Conservation (phyloP, 768 basidiomycete species). For the Macrolepiota fuliginosa region DNA sequence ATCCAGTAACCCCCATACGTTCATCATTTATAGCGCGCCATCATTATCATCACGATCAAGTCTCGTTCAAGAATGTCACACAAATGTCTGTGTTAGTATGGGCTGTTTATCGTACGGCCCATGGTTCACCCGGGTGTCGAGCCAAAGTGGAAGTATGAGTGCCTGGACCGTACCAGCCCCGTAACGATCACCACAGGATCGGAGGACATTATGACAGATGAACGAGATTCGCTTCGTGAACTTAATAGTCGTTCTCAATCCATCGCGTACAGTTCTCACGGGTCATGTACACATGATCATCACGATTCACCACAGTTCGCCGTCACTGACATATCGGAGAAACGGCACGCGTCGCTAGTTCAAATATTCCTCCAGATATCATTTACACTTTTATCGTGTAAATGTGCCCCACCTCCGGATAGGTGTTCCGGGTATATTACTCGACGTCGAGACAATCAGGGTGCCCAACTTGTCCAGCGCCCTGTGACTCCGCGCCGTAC, state of each 20-base stretch:
- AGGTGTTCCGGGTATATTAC: neutral
- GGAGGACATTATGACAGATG: neutral
- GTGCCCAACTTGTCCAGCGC: neutral
- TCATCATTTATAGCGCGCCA: neutral
- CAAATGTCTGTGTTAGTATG: neutral
- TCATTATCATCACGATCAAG: neutral
- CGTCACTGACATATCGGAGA: neutral
- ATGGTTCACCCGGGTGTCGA: neutral
- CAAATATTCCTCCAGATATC: neutral
- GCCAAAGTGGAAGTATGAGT: neutral
- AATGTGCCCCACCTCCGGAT: neutral
- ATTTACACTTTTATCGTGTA: neutral
- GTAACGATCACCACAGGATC: neutral
- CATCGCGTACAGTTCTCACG: neutral
- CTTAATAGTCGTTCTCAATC: neutral
- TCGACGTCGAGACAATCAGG: slow-evolving; percentile 5
- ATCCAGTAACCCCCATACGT: neutral
- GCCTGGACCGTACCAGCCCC: neutral
- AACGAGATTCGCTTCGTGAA: neutral
- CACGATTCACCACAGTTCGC: too few species aligned
- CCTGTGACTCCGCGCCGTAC: neutral
- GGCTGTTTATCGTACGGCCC: neutral
- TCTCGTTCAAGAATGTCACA: neutral
- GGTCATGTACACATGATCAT: neutral
- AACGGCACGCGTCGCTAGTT: neutral